phyloP scores from a whole-genome alignment of 352 stramenopile genomes.

The Globisporangium apiculatum region DNA sequence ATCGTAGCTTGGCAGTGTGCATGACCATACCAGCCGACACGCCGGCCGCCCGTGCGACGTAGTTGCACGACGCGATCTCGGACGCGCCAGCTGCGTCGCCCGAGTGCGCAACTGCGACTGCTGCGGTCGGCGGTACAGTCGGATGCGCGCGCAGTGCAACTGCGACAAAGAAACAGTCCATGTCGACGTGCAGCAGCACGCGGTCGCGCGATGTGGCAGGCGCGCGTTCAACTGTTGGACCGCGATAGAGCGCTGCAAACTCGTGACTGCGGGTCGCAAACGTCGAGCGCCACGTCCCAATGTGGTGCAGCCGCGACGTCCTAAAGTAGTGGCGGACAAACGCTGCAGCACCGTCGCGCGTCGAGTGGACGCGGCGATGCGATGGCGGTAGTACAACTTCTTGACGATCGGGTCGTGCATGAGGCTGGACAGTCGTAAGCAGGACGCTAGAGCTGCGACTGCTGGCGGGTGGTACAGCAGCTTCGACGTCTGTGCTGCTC shows the following conservation, averaged over 20 bases:
- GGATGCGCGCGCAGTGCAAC: constrained; percentile 85
- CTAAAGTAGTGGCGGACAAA: constrained; percentile 80
- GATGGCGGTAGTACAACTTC: background rate
- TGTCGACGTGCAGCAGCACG: constrained; percentile 94
- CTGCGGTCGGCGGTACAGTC: constrained; percentile 34
- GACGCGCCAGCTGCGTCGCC: constrained; percentile 49
- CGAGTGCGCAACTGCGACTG: constrained; percentile 90
- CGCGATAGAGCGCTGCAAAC: constrained; percentile 61
- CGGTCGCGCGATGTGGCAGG: constrained; percentile 33
- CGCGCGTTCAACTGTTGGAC: constrained; percentile 25
- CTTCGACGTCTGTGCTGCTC: no score
- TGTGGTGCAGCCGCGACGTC: constrained; percentile 82
- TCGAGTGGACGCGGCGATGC: constrained; percentile 41
- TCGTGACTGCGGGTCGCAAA: constrained; percentile 63
- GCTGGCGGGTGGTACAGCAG: no score
- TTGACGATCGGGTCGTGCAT: background rate
- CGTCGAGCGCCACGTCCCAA: constrained; percentile 68
- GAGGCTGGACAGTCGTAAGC: no score
- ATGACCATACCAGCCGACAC: constrained; percentile 94
- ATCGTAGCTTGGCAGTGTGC: constrained; percentile 86
- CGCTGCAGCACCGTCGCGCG: constrained; percentile 44
- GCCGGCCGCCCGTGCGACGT: constrained; percentile 88
- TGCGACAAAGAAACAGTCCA: constrained; percentile 97
- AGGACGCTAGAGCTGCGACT: background rate
- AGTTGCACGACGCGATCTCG: constrained; percentile 95